Evolutionary conservation across 2,329 filamentous ascomycete species (phyloP), one percentile per base, ranked within the genome.

Genomic region (Scytalidium sp.): DNA sequence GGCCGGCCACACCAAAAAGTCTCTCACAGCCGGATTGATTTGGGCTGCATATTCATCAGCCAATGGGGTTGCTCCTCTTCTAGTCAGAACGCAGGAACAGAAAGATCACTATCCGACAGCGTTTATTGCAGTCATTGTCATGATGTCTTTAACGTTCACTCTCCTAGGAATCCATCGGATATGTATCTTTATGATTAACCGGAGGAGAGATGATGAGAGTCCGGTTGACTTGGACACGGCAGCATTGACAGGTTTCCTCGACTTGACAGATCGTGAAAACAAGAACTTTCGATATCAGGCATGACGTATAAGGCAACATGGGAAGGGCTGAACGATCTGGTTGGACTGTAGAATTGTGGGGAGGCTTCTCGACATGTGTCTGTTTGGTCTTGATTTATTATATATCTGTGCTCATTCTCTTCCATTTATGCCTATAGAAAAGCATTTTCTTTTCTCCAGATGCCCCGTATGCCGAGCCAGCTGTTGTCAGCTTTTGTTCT

Each of bases 1-100:
- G 5, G 69, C 67, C 3, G 72, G 72, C 0, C 69, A 75, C 49
- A 71, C 70, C 8, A 75, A 75, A 62, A 73, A 74, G 50, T 66
- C 71, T 36, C 69, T 69, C 10, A 65, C 68, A 49, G 72, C 72
- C 42, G 71, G 68, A 1, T 56, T 74, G 36, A 58, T 70, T n/a
- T 60, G 73, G 11, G 65, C 74, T 43, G 59, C 64, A 1, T 54
- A 73, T 73, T 46, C 58, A 72, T 8, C 71, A 68, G 1, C 70
- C 70, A 29, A 64, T 70, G 55, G 45, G n/a, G 41, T 52, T 23
- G 46, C 46, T 27, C 42, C 72, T 67, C 6, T 74, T 73, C 55
- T 66, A 66, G 46, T 64, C n/a, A n/a, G n/a, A n/a, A n/a, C n/a
- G n/a, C n/a, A 62, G 1, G 55, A 64, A 32, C 64, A 73, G 45